Percentiles rank a stretch among this genome's conserved stretches.
These are phyloP conservation scores for Candida xyloterini DNA, from an alignment of 805 yeast species.

Conservation along the genomic window DNA sequence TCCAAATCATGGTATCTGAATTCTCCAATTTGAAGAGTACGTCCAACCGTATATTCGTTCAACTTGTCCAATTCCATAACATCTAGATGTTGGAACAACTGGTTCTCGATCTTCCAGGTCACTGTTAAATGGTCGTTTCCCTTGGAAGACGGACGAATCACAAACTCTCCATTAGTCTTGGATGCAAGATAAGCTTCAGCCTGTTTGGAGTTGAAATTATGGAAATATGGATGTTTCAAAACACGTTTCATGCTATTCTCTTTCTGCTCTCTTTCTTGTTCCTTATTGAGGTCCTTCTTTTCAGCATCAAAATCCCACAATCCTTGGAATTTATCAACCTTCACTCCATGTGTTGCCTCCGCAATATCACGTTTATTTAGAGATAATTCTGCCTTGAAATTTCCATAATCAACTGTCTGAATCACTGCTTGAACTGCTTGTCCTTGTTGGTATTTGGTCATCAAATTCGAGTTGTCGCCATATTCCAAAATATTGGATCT, in stretches of 20 bases:
- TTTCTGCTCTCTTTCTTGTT: conserved; percentile 58
- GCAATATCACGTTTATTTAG: conserved; percentile 63
- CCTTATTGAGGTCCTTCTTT: conserved; percentile 56
- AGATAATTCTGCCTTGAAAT: conserved; percentile 71
- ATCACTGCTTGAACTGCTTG: conserved; percentile 88
- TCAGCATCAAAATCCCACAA: conserved; percentile 84
- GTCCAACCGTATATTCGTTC: conserved; percentile 60
- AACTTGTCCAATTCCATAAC: conserved; percentile 72
- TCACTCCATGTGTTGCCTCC: conserved; percentile 46
- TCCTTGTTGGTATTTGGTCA: conserved; percentile 48
- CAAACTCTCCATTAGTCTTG: conserved; percentile 84
- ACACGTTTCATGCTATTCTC: conserved; percentile 70
- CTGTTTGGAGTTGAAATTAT: conserved; percentile 75
- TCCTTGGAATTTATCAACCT: conserved; percentile 46
- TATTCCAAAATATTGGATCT: conserved; percentile 39
- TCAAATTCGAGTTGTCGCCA: conserved; percentile 42
- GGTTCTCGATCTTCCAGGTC: conserved; percentile 95
- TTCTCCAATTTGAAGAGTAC: conserved; percentile 58
- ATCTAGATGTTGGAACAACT: conserved; percentile 86
- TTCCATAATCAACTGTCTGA: conserved; percentile 64
- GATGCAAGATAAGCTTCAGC: conserved; percentile 94
- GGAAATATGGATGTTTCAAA: conserved; percentile 88
- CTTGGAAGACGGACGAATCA: conserved; percentile 89
- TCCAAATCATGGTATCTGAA: conserved; percentile 82
- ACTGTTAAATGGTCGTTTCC: conserved; percentile 87